Percentiles rank a stretch among this genome's conserved stretches.
phyloP scores from a whole-genome alignment of 257 asterid genomes.

The Petrea volubilis region DNA sequence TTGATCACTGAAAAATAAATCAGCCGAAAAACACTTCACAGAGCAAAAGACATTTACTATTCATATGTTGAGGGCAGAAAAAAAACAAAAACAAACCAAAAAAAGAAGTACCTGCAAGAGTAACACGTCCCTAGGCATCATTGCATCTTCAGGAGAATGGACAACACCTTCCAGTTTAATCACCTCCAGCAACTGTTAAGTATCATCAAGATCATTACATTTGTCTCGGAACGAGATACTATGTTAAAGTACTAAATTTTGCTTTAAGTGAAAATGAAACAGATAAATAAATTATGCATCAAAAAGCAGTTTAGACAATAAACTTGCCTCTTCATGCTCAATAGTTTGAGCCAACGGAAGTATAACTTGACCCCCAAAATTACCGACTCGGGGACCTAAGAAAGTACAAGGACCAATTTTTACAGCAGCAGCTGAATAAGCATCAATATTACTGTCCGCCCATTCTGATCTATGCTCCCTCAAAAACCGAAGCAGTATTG shows the following conservation, averaged over 20 bases:
- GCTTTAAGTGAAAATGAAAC: background rate
- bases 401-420: conserved; percentile 66
- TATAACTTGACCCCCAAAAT: conserved; percentile 77
- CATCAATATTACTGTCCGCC: conserved; percentile 83
- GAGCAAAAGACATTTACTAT: background rate
- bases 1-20: too few relatives aligned
- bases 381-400: conserved; percentile 59
- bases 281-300: background rate
- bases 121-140: conserved; percentile 74
- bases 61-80: background rate
- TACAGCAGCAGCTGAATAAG: conserved; percentile 76
- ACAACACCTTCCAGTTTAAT: conserved; percentile 77
- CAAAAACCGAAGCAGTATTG: conserved; percentile 75
- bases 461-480: conserved; percentile 95
- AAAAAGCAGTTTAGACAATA: background rate
- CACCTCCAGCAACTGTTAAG: conserved; percentile 76
- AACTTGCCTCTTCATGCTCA: conserved; percentile 93
- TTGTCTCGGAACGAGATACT: background rate
- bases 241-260: background rate
- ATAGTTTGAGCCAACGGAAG: conserved; percentile 86
- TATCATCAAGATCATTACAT: conserved; percentile 14
- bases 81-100: background rate
- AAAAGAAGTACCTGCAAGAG: conserved; percentile 82
- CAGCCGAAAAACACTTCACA: background rate
- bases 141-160: conserved; percentile 65